Evolutionary conservation across 176 grass and related monocot genomes (phyloP).

Genomic region (Saccharum officinarum): DNA sequence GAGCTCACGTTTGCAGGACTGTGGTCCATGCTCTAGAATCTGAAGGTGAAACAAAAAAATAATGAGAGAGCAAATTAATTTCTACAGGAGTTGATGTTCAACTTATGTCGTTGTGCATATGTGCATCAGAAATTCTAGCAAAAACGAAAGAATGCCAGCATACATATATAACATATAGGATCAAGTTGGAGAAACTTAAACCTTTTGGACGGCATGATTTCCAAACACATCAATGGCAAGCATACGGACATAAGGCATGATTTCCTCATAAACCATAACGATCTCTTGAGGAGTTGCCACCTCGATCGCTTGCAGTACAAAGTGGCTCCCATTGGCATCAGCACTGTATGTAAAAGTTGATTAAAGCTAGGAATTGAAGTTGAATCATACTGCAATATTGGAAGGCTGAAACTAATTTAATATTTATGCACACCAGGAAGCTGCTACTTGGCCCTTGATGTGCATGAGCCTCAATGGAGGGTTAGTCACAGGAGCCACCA

Average conservation of each 20-base stretch:
- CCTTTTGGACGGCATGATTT: conserved; percentile 59
- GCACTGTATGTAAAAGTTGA: conserved; percentile 18
- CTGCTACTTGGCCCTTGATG: conserved; percentile 39
- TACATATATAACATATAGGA: neutral
- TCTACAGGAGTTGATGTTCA: neutral
- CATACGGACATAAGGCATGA: neutral
- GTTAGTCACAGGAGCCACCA: neutral
- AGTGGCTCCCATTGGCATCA: conserved; percentile 35
- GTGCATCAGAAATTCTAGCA: too few relatives aligned
- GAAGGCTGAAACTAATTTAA: neutral
- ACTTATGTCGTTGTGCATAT: neutral
- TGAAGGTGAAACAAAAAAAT: neutral
- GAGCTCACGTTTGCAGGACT: neutral
- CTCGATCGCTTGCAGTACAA: conserved; percentile 43
- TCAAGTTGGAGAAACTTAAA: neutral
- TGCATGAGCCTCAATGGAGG: conserved; percentile 2
- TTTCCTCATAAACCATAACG: conserved; percentile 50
- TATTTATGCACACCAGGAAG: conserved; percentile 37
- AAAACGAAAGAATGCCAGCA: neutral
- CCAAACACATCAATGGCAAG: conserved; percentile 45
- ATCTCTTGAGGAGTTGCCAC: conserved; percentile 42
- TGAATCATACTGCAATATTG: neutral
- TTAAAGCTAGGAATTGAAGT: neutral
- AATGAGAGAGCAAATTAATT: neutral
- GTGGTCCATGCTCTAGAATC: neutral